Evolutionary conservation across 2,329 filamentous ascomycete genomes (phyloP).

Genomic region (Macrophomina tecta): DNA sequence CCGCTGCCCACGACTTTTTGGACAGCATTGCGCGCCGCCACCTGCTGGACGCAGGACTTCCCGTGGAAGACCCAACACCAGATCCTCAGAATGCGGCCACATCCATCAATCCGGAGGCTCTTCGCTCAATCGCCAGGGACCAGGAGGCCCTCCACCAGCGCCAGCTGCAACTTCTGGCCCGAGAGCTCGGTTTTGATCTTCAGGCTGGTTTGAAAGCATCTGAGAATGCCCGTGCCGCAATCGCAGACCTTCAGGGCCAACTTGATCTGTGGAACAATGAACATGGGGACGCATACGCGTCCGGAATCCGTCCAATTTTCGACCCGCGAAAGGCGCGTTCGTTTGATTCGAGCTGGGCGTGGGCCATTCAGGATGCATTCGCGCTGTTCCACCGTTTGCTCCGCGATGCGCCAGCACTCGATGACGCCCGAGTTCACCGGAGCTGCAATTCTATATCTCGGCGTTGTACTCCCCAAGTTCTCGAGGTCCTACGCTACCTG

Average conservation of each 20-base stretch:
- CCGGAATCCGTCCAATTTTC: constrained; percentile 33
- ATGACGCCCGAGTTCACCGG: background rate
- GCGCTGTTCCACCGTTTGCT: constrained; percentile 30
- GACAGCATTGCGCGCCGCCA: constrained; percentile 28
- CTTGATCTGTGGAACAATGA: constrained; percentile 33
- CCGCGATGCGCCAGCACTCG: constrained; percentile 11
- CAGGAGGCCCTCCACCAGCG: constrained; percentile 30
- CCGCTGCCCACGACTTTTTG: constrained; percentile 30
- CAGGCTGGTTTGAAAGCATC: constrained; percentile 28
- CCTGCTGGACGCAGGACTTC: constrained; percentile 11
- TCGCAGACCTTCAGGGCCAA: constrained; percentile 31
- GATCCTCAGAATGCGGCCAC: constrained; percentile 23
- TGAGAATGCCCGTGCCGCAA: constrained; percentile 29
- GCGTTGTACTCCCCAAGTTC: background rate
- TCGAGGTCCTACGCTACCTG: constrained; percentile 1
- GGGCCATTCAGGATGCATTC: constrained; percentile 33
- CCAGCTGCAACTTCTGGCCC: constrained; percentile 31
- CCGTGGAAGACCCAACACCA: background rate
- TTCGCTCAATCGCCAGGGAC: constrained; percentile 31
- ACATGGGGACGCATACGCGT: constrained; percentile 32
- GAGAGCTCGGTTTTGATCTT: constrained; percentile 30
- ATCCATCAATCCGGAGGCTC: constrained; percentile 29
- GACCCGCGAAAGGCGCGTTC: constrained; percentile 31
- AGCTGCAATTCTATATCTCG: background rate
- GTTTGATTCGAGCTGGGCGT: constrained; percentile 35